phyloP scores from a whole-genome alignment of 2,329 filamentous ascomycete species.

The Pezicula radicicola region DNA sequence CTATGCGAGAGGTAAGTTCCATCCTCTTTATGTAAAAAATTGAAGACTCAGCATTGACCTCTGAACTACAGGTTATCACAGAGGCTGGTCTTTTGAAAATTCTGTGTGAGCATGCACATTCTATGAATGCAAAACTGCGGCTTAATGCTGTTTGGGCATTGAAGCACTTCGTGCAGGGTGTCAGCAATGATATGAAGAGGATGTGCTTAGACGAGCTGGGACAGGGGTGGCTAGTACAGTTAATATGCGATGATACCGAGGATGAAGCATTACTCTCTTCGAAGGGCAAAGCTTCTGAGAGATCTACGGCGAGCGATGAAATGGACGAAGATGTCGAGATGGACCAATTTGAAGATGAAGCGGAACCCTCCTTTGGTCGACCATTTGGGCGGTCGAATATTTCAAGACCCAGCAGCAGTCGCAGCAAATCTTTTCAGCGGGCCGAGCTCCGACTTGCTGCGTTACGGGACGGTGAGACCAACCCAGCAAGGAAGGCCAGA shows the following conservation, averaged over 20 bases:
- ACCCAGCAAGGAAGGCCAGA: conserved; percentile 63
- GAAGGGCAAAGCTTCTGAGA: conserved; percentile 22
- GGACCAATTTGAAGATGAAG: conserved; percentile 42
- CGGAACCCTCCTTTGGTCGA: conserved; percentile 17
- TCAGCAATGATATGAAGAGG: conserved; percentile 70
- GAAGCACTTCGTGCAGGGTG: conserved; percentile 80
- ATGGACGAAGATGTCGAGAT: conserved; percentile 58
- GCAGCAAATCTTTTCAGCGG: conserved; percentile 37
- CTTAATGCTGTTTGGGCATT: conserved; percentile 90
- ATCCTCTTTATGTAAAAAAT: background rate
- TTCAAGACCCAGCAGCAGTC: conserved; percentile 23
- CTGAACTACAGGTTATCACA: conserved; percentile 58
- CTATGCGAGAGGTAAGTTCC: conserved; percentile 75
- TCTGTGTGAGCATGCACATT: conserved; percentile 82
- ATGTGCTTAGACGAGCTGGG: conserved; percentile 74
- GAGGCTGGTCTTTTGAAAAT: conserved; percentile 71
- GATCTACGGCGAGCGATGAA: conserved; percentile 30
- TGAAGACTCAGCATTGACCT: background rate
- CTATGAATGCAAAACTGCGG: conserved; percentile 72
- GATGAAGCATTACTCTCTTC: conserved; percentile 45
- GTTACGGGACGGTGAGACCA: conserved; percentile 64
- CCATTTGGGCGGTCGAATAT: conserved; percentile 13
- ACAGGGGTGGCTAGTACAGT: conserved; percentile 74
- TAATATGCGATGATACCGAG: conserved; percentile 66
- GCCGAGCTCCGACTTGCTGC: conserved; percentile 47